Conservation (phyloP, 148 eudicot species). For the Polygonum aviculare region DNA sequence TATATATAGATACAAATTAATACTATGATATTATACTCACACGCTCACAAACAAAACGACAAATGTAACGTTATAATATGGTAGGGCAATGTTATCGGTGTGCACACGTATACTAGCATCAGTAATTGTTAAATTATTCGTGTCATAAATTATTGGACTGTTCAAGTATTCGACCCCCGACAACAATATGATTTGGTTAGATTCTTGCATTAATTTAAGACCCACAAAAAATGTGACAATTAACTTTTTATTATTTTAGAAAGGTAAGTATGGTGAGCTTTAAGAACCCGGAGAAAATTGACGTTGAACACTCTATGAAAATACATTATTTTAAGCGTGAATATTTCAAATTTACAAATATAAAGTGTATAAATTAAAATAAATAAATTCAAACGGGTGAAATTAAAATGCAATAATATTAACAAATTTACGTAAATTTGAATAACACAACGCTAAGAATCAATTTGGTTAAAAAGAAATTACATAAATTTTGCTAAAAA, state of each 20-base stretch:
- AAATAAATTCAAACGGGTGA: too few relatives aligned
- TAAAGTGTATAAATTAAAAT: too few relatives aligned
- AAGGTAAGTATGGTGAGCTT: not conserved
- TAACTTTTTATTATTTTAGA: not conserved
- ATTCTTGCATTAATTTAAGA: not conserved
- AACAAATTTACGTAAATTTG: too few relatives aligned
- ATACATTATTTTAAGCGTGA: too few relatives aligned
- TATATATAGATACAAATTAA: too few relatives aligned
- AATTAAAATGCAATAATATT: too few relatives aligned
- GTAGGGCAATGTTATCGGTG: not conserved
- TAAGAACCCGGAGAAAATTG: too few relatives aligned
- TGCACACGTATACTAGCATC: not conserved
- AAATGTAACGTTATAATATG: not conserved
- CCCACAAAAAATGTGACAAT: not conserved
- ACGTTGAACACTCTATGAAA: too few relatives aligned
- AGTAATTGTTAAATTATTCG: not conserved
- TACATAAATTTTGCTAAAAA: too few relatives aligned
- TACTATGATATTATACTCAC: not conserved
- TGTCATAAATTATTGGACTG: not conserved
- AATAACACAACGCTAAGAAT: too few relatives aligned
- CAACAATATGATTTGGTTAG: not conserved
- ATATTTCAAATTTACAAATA: too few relatives aligned
- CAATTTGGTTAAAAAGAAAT: too few relatives aligned
- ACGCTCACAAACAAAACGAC: not conserved
- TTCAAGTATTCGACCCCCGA: not conserved